Base-by-base conservation (phyloP, 306 rosid genomes). In the Sechiopsis laciniata region DNA sequence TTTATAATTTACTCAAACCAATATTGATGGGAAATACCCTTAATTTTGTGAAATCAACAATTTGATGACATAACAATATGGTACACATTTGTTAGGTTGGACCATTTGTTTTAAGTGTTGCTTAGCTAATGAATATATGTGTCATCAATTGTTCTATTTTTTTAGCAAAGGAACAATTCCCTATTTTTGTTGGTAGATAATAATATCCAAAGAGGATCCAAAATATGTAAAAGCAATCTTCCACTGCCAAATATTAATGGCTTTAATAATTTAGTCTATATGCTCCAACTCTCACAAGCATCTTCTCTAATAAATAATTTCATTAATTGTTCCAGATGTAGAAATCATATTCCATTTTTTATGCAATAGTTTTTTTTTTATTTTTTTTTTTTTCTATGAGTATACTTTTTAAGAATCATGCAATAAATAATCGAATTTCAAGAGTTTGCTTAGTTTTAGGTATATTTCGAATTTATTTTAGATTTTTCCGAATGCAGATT, bases 381-480 rank as follows among this genome's bases (percentile, higher is more conserved):
- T 9, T 24, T n/a, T 37, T 37, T 16, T 63, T 10, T 10, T 24
- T n/a, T 64, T n/a, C 70, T 17, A 32, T 32, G 19, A 10, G 29
- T 40, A 64, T 64, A 64, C 15, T 10, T 64, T 64, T 64, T 63
- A 35, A 63, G 51, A 15, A 63, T 63, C 6, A 62, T 29, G 70
- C 19, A 1, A 37, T n/a, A 64, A 59, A 60, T 6, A 12, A 29
- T 60, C 15, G 11, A 60, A 29, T 60, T 60, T 60, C 14, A 60
- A 29, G 0, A n/a, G n/a, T 12, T 58, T 12, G 64, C 17, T 5
- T 16, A 60, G 45, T 60, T 60, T 60, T 29, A 14, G 45, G 20
- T 60, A 60, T 26, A 60, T 13, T 60, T 15, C 32, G 8, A 60
- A 17, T n/a, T n/a, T n/a, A 54, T 54, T 22, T 16, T 57, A 9